Base-by-base conservation (phyloP, 2,329 filamentous ascomycete species). In the Pleomassaria siparia region DNA sequence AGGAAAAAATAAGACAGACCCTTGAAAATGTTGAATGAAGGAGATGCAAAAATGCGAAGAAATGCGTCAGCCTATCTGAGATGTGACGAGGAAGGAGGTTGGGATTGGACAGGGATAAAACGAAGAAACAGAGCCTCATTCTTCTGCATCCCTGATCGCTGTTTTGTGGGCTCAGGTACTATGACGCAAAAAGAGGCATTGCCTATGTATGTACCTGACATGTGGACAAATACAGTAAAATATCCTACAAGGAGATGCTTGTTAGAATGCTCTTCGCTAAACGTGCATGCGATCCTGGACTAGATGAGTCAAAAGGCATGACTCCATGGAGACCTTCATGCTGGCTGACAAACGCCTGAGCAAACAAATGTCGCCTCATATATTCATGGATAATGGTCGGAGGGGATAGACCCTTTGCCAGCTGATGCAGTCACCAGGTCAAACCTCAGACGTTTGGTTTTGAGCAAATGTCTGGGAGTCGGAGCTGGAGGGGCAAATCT, bases 401-500 rank as follows among this genome's bases (percentile, higher is more conserved):
- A 40, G 21, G 26, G n/a, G 30, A 37, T 30, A 36, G 16, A 28
- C 12, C 13, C 10, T 39, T 33, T 44, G 41, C 26, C 47, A 51
- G 25, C 33, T 54, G 45, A 54, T 32, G 30, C 21, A 36, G 16
- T 49, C 51, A 47, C 11, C 42, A 42, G 51, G 45, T 39, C 45
- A 40, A 40, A 46, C 42, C 33, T 48, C 30, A 43, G 30, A 50
- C 43, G 48, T 48, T 51, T 54, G 28, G 45, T 40, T 43, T 28
- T 24, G 22, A 28, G 22, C 21, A 39, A 32, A 18, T 21, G 35
- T 36, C 29, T 44, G 43, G 24, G 46, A 50, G 47, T 54, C 46
- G 49, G 46, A 55, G 46, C 44, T 26, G 28, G 49, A 50, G 49
- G 46, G 52, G 52, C 52, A 48, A 55, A 47, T 49, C 40, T 39